Evolutionary conservation across 768 basidiomycete species (phyloP).

Genomic region (Suillus spraguei): DNA sequence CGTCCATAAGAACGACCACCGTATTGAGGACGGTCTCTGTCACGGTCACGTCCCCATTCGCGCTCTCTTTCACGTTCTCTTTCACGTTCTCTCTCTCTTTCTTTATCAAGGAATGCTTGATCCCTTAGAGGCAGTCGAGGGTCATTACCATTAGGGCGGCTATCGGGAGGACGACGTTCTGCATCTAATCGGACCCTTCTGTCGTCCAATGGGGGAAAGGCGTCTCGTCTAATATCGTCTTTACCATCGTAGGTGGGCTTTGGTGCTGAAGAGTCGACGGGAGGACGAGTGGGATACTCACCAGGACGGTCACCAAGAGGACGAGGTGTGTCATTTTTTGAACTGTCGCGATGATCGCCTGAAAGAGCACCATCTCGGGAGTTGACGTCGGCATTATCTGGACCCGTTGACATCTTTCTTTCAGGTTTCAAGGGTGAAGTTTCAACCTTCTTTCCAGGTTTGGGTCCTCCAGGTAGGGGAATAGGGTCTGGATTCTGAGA

Average conservation of each 20-base stretch:
- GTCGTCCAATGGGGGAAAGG: conserved; percentile 30
- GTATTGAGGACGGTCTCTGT: conserved; percentile 39
- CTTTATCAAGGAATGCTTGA: conserved; percentile 35
- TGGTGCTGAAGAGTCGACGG: conserved; percentile 25
- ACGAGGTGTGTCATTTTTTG: conserved; percentile 15
- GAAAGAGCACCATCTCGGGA: conserved; percentile 10
- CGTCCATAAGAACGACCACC: conserved; percentile 41
- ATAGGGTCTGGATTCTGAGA: conserved; percentile 25
- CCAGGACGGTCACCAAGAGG: conserved; percentile 26
- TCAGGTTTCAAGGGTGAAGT: conserved; percentile 9
- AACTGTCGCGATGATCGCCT: conserved; percentile 11
- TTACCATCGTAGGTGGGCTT: conserved; percentile 31
- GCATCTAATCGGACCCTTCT: conserved; percentile 31
- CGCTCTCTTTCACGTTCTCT: conserved; percentile 36
- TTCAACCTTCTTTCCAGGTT: conserved; percentile 20
- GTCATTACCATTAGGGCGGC: conserved; percentile 20
- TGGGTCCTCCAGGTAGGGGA: conserved; percentile 28
- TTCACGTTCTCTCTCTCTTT: conserved; percentile 36
- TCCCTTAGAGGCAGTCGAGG: conserved; percentile 29
- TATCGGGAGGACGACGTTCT: conserved; percentile 19
- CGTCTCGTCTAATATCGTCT: conserved; percentile 29
- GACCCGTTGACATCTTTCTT: conserved; percentile 14
- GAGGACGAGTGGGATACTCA: conserved; percentile 33
- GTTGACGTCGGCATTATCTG: conserved; percentile 18
- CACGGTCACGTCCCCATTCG: conserved; percentile 29